Evolutionary conservation across 805 yeast genomes (phyloP), one percentile per base, ranked within the genome.

Genomic region (Martiniozyma abietophila): DNA sequence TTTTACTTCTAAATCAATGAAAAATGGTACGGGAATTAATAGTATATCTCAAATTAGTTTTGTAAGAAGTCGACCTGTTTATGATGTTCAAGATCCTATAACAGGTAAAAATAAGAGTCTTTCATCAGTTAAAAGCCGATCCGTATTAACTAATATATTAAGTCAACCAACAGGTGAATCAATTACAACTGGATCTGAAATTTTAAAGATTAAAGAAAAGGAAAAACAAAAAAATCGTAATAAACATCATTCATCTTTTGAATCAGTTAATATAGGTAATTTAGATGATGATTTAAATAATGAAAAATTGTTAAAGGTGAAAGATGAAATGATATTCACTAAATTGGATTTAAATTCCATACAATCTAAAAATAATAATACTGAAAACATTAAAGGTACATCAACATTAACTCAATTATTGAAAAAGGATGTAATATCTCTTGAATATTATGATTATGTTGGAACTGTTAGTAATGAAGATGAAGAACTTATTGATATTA

Each of bases 321-420:
- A 15, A 12, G n/a, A 29, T 10, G 19, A 20, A 32, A 9, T 11
- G 12, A 18, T 17, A 8, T 9, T 8, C 15, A 25, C 18, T 19
- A n/a, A 6, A 11, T 21, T 8, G 11, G 11, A 21, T 21, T 21
- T 8, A 15, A 4, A 17, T 5, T 6, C 25, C 7, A 8, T 1
- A 15, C 6, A 18, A n/a, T n/a, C n/a, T n/a, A n/a, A n/a, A n/a
- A n/a, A n/a, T n/a, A n/a, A n/a, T n/a, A n/a, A n/a, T n/a, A n/a
- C n/a, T n/a, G n/a, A 16, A 17, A 21, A 16, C 22, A 6, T 20
- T 18, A 18, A 6, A n/a, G 18, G 20, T 1, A 17, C n/a, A 17
- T 35, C 40, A 4, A 58, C 58, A 18, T 48, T 71, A 23, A 66
- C 74, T 12, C 48, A 57, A 1, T 44, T 74, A 48, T 64, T 75